phyloP scores from a whole-genome alignment of 2,329 filamentous ascomycete species.

The Capronia epimyces region DNA sequence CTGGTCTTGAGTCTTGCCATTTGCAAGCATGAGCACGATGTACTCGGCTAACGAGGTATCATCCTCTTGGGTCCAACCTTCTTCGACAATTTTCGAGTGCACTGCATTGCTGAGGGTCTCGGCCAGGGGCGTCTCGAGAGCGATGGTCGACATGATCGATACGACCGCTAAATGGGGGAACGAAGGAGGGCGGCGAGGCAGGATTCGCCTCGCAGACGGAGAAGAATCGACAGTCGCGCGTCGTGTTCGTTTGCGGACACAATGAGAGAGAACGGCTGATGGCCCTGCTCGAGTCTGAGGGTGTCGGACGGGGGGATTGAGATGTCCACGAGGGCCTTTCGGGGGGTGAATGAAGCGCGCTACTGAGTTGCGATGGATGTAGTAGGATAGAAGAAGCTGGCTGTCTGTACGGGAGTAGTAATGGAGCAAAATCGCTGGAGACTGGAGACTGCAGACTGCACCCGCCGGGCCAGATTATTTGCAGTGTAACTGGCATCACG shows the following conservation, averaged over 20 bases:
- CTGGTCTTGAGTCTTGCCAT: slow-evolving; percentile 86
- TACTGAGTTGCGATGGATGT: background rate
- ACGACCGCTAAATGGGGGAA: background rate
- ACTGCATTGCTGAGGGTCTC: slow-evolving; percentile 76
- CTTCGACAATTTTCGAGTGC: slow-evolving; percentile 84
- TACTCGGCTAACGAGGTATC: slow-evolving; percentile 88
- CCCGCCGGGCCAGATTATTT: too few species aligned
- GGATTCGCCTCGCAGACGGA: slow-evolving; percentile 7
- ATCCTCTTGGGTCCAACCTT: slow-evolving; percentile 80
- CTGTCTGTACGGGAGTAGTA: background rate
- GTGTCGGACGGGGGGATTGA: background rate
- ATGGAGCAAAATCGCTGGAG: background rate
- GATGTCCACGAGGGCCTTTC: background rate
- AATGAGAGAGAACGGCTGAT: background rate
- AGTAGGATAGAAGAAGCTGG: background rate
- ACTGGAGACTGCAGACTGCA: background rate
- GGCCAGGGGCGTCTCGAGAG: slow-evolving; percentile 74
- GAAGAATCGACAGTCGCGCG: slow-evolving; percentile 10
- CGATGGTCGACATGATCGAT: slow-evolving; percentile 29
- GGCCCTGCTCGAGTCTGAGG: background rate
- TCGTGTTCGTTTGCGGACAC: slow-evolving; percentile 14
- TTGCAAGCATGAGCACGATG: slow-evolving; percentile 93
- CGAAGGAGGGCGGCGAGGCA: background rate
- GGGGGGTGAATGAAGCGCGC: background rate
- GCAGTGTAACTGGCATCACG: background rate